Conservation (phyloP, 805 yeast species). For the Lachancea quebecensis region DNA sequence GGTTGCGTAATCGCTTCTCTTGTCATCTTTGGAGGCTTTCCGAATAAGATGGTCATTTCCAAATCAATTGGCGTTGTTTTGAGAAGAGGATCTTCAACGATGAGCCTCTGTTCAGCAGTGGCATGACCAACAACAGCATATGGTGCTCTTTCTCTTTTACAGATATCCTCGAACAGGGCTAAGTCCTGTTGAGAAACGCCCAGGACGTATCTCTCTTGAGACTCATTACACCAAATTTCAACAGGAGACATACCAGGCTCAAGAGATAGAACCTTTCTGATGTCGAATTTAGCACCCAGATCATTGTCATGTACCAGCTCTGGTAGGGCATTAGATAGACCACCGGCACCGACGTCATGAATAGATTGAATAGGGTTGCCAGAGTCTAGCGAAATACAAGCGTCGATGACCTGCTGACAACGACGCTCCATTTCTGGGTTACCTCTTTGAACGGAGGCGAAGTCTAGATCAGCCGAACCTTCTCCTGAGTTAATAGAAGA, state of each 20-base stretch:
- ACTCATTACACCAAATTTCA: constrained; percentile 99
- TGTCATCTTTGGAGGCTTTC: constrained; percentile 95
- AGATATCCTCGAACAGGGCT: constrained; percentile 63
- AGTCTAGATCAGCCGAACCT: constrained; percentile 92
- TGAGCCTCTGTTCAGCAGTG: constrained; percentile 73
- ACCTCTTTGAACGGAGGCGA: constrained; percentile 98
- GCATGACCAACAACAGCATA: constrained; percentile 95
- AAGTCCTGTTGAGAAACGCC: constrained; percentile 82
- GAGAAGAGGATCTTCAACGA: constrained; percentile 72
- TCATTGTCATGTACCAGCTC: constrained; percentile 96
- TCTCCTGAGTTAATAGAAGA: constrained; percentile 95
- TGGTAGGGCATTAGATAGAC: constrained; percentile 93
- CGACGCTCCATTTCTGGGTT: constrained; percentile 99
- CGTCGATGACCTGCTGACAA: constrained; percentile 95
- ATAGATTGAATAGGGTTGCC: constrained; percentile 83
- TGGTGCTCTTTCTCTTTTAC: constrained; percentile 94
- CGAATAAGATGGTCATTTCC: constrained; percentile 91
- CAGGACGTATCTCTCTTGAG: constrained; percentile 95
- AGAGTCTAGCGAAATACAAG: constrained; percentile 78
- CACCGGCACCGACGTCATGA: constrained; percentile 99
- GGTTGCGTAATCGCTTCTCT: constrained; percentile 62
- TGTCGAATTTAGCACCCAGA: constrained; percentile 87
- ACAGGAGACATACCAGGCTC: constrained; percentile 99
- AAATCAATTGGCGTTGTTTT: constrained; percentile 87
- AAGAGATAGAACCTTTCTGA: constrained; percentile 80